These are phyloP conservation scores for Leptodermis oblonga DNA, from an alignment of 257 asterid genomes.

Conservation along the genomic window DNA sequence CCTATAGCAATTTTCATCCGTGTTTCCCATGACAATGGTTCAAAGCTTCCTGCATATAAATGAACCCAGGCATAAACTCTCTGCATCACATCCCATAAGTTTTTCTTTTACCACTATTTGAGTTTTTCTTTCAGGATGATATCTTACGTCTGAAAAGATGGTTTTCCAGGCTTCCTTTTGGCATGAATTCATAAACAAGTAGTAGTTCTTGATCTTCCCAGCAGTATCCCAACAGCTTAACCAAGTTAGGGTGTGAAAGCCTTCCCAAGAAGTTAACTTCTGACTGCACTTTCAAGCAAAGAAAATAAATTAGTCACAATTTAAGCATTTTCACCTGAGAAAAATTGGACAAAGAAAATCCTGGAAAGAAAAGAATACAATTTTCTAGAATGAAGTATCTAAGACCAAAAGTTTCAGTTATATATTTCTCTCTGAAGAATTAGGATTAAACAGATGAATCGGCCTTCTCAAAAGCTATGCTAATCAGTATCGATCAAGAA, in stretches of 20 bases:
- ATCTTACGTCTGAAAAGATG: slow-evolving; percentile 49
- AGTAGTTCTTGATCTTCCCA: slow-evolving; percentile 37
- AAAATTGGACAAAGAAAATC: background rate
- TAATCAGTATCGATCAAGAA: background rate
- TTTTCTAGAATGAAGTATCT: background rate
- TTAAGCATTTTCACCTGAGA: background rate
- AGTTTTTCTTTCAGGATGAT: slow-evolving; percentile 7
- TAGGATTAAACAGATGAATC: background rate
- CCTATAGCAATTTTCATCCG: slow-evolving; percentile 41
- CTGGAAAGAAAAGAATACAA: background rate
- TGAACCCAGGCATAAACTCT: background rate
- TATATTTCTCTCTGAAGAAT: background rate
- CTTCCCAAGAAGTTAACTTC: slow-evolving; percentile 45
- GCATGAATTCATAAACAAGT: slow-evolving; percentile 46
- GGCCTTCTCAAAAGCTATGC: background rate
- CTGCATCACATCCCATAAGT: background rate
- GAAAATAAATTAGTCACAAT: background rate
- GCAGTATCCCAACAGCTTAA: slow-evolving; percentile 41
- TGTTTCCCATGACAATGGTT: slow-evolving; percentile 38
- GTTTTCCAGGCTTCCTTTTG: slow-evolving; percentile 46
- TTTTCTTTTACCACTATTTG: background rate
- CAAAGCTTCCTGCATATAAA: slow-evolving; percentile 33
- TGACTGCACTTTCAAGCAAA: slow-evolving; percentile 35
- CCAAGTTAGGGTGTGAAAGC: slow-evolving; percentile 50
- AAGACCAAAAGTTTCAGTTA: background rate